phyloP scores from a whole-genome alignment of 2,329 filamentous ascomycete genomes.

The Thielaviopsis euricoi region DNA sequence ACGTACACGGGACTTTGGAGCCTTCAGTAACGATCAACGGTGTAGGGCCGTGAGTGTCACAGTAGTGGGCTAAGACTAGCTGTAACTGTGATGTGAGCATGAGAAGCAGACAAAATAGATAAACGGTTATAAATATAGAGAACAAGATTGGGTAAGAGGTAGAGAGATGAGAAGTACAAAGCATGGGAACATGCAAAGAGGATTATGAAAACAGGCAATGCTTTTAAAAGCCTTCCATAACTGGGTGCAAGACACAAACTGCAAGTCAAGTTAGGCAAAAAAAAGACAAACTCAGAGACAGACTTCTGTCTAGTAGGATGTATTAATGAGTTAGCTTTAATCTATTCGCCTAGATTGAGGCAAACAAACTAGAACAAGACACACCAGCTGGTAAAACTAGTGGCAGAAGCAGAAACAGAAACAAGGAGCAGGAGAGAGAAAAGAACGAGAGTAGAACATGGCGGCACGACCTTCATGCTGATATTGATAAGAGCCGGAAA shows the following conservation, averaged over 20 bases:
- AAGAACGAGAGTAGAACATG: neutral
- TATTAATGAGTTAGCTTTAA: neutral
- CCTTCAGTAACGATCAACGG: conserved; percentile 56
- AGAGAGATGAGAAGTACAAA: neutral
- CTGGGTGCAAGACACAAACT: neutral
- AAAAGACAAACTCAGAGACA: neutral
- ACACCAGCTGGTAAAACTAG: neutral
- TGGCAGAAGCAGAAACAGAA: neutral
- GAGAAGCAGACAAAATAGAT: neutral
- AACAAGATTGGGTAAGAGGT: neutral
- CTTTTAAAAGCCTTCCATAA: neutral
- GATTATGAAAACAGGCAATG: neutral
- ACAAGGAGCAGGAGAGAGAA: neutral
- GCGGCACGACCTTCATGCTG: neutral
- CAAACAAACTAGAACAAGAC: neutral
- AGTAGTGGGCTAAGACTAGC: conserved; percentile 55
- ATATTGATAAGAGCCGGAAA: neutral
- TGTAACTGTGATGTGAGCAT: conserved; percentile 22
- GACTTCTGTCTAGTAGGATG: neutral
- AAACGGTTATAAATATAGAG: neutral
- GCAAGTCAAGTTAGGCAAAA: neutral
- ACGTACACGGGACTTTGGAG: conserved; percentile 40
- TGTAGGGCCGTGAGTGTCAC: conserved; percentile 53
- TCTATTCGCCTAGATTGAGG: neutral
- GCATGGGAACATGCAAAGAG: neutral